These are phyloP conservation scores for Cyberlindnera saturnus DNA, from an alignment of 805 yeast species.

Conservation along the genomic window DNA sequence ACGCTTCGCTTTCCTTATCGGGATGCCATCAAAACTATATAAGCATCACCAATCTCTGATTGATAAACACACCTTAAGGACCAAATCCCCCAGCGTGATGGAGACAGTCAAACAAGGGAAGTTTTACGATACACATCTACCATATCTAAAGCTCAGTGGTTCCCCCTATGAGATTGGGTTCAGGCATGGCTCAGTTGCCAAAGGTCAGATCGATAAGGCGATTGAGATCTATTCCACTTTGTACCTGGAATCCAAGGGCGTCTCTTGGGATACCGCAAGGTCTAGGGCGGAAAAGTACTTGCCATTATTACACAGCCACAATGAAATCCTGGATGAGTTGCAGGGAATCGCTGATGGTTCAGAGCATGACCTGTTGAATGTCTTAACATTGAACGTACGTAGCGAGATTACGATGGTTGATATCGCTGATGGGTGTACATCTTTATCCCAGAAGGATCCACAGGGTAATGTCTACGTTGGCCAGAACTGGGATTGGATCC, in stretches of 20 bases:
- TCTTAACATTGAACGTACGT: constrained; percentile 32
- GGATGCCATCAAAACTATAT: constrained; percentile 3
- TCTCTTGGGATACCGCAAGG: constrained; percentile 27
- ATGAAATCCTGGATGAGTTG: constrained; percentile 30
- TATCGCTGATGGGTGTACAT: constrained; percentile 34
- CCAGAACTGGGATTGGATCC: constrained; percentile 41
- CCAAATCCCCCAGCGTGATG: not conserved
- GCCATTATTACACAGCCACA: constrained; percentile 23
- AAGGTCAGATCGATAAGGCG: constrained; percentile 23
- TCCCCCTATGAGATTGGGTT: constrained; percentile 28
- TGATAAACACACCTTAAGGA: not conserved
- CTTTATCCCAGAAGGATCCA: constrained; percentile 24
- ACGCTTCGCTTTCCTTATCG: constrained; percentile 5
- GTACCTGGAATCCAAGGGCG: constrained; percentile 20
- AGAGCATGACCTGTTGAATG: constrained; percentile 26
- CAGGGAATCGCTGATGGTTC: constrained; percentile 35
- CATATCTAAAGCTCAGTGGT: constrained; percentile 20
- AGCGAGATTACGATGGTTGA: constrained; percentile 32
- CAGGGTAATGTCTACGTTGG: constrained; percentile 22
- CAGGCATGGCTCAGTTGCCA: constrained; percentile 30
- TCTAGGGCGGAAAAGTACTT: constrained; percentile 24
- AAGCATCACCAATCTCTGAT: not conserved
- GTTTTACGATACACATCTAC: constrained; percentile 24
- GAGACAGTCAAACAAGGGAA: constrained; percentile 13
- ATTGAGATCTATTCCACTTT: constrained; percentile 25